phyloP scores from a whole-genome alignment of 306 rosid genomes.

The Cicer yamashitae region DNA sequence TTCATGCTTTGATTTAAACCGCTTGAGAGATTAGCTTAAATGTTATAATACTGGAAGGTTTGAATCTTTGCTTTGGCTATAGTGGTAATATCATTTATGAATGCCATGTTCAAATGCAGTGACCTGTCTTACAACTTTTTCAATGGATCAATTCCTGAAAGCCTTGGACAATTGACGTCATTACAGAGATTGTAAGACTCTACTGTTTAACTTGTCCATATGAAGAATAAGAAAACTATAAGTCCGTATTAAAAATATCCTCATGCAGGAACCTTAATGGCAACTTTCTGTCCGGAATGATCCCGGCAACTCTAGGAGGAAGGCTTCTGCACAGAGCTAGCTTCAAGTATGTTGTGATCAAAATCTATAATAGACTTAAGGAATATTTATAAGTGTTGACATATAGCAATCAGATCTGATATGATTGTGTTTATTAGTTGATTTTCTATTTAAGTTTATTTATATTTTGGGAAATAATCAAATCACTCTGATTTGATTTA shows the following conservation, averaged over 20 bases:
- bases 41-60: slow-evolving; percentile 1
- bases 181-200: slow-evolving; percentile 73
- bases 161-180: slow-evolving; percentile 80
- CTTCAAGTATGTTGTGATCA: slow-evolving; percentile 75
- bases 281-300: slow-evolving; percentile 79
- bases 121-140: slow-evolving; percentile 86
- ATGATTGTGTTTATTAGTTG: too few relatives aligned
- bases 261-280: slow-evolving; percentile 86
- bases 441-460: too few relatives aligned
- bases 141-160: slow-evolving; percentile 92
- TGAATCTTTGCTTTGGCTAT: slow-evolving; percentile 36
- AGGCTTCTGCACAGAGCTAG: slow-evolving; percentile 96
- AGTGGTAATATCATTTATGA: slow-evolving; percentile 41
- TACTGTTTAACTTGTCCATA: slow-evolving; percentile 26
- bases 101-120: slow-evolving; percentile 58
- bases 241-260: slow-evolving; percentile 37
- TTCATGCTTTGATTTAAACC: slow-evolving; percentile 25
- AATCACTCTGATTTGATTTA: too few relatives aligned
- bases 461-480: too few relatives aligned
- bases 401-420: too few relatives aligned
- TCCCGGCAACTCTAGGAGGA: slow-evolving; percentile 82
- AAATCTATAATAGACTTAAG: slow-evolving; percentile 24
- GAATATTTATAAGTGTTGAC: too few relatives aligned
- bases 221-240: slow-evolving; percentile 19
- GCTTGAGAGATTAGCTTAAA: slow-evolving; percentile 21